Conservation (phyloP, 2,329 filamentous ascomycete genomes). For the Colletotrichum salicis region DNA sequence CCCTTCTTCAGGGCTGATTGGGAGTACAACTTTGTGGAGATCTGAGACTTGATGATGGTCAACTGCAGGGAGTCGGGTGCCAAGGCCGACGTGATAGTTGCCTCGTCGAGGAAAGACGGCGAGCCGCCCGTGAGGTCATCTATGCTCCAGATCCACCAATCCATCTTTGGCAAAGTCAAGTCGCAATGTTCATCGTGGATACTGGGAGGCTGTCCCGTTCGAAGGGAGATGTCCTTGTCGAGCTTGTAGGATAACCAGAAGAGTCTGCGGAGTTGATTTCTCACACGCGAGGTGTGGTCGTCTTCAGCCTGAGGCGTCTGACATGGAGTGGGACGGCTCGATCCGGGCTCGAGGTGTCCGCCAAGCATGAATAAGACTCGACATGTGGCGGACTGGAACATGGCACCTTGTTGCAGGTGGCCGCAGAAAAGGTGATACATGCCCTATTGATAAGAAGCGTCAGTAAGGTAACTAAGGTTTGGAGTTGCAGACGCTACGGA, state of each 20-base stretch:
- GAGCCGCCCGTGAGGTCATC: conserved; percentile 39
- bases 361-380: conserved; percentile 61
- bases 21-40: conserved; percentile 61
- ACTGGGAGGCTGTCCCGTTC: conserved; percentile 62
- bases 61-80: conserved; percentile 61
- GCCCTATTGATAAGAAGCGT: conserved; percentile 40
- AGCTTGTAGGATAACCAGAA: conserved; percentile 67
- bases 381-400: conserved; percentile 56
- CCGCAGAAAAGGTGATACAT: conserved; percentile 58
- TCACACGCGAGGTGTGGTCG: conserved; percentile 40
- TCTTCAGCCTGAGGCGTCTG: conserved; percentile 12
- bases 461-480: background rate
- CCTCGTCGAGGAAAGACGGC: conserved; percentile 27
- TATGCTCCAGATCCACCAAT: conserved; percentile 12
- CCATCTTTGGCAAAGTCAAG: conserved; percentile 57
- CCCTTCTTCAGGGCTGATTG: conserved; percentile 58
- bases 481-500: background rate
- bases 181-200: conserved; percentile 64
- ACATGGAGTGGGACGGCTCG: conserved; percentile 31
- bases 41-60: conserved; percentile 62
- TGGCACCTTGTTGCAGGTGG: conserved; percentile 55
- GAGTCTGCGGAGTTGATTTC: conserved; percentile 50
- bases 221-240: conserved; percentile 66
- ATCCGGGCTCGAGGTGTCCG: conserved; percentile 47
- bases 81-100: conserved; percentile 37